phyloP scores from a whole-genome alignment of 106 monocot genomes.

The Dioscorea zingiberensis region DNA sequence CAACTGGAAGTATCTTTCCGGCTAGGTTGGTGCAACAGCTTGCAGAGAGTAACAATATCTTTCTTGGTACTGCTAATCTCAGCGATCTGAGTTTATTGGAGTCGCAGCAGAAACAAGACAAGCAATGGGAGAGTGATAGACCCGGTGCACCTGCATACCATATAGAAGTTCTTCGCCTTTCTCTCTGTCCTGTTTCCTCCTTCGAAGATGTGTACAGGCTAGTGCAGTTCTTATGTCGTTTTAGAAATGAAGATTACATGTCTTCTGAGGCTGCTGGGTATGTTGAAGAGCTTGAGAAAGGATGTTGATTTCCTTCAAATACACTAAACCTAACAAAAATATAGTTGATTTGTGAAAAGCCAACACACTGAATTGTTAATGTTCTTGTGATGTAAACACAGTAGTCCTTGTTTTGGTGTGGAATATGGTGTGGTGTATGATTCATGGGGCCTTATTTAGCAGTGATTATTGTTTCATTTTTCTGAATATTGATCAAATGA shows the following conservation, averaged over 20 bases:
- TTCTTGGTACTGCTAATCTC: constrained; percentile 12
- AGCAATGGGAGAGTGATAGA: neutral
- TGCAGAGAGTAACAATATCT: constrained; percentile 22
- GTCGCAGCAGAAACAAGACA: constrained; percentile 7
- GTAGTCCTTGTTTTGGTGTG: too few relatives aligned
- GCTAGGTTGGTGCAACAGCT: constrained; percentile 23
- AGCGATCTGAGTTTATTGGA: neutral
- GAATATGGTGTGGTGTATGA: too few relatives aligned
- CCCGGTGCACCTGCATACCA: neutral
- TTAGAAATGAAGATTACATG: constrained; percentile 31
- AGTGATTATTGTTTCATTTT: too few relatives aligned
- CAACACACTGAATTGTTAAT: too few relatives aligned
- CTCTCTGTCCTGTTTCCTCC: constrained; percentile 21
- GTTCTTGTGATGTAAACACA: too few relatives aligned
- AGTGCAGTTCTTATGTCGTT: constrained; percentile 18
- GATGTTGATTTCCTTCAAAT: neutral
- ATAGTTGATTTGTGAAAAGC: too few relatives aligned
- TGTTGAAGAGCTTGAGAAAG: constrained; percentile 12
- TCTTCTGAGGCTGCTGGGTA: constrained; percentile 19
- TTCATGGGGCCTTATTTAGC: too few relatives aligned
- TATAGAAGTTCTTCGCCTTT: constrained; percentile 9
- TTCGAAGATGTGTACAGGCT: constrained; percentile 23
- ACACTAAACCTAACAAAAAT: too few relatives aligned
- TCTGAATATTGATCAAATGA: too few relatives aligned
- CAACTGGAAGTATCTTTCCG: constrained; percentile 28